Evolutionary conservation across 2,329 filamentous ascomycete species (phyloP).

Genomic region (Epichloe hybrida): DNA sequence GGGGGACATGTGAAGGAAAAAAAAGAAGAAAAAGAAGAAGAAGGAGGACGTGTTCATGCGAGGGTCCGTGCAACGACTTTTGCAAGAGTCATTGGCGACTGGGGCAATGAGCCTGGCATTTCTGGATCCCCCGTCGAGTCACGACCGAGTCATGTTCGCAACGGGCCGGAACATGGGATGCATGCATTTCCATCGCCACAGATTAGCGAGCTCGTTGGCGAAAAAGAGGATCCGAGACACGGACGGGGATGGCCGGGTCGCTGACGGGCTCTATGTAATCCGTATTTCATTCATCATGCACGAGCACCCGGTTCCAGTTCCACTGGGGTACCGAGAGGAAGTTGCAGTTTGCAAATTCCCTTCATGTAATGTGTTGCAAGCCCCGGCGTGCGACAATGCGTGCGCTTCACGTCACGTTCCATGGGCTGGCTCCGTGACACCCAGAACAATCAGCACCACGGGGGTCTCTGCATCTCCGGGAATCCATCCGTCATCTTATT

Average conservation of each 20-base stretch:
- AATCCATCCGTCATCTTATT: too few species aligned
- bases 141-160: too few species aligned
- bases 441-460: too few species aligned
- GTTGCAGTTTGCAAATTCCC: too few species aligned
- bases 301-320: too few species aligned
- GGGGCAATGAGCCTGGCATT: neutral
- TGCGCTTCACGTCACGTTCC: neutral
- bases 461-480: too few species aligned
- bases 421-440: neutral
- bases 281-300: too few species aligned
- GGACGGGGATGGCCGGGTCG: neutral
- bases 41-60: neutral
- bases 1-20: too few species aligned
- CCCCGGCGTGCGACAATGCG: neutral
- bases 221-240: neutral
- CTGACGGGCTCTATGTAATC: neutral
- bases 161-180: neutral
- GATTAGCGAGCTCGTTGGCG: neutral
- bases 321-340: too few species aligned
- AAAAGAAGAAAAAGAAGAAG: too few species aligned
- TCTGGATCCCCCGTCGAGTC: neutral
- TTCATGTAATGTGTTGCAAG: too few species aligned
- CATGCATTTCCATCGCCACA: neutral
- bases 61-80: neutral
- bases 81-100: neutral